phyloP scores from a whole-genome alignment of 2,329 filamentous ascomycete genomes.

The Trichoderma asperellum region DNA sequence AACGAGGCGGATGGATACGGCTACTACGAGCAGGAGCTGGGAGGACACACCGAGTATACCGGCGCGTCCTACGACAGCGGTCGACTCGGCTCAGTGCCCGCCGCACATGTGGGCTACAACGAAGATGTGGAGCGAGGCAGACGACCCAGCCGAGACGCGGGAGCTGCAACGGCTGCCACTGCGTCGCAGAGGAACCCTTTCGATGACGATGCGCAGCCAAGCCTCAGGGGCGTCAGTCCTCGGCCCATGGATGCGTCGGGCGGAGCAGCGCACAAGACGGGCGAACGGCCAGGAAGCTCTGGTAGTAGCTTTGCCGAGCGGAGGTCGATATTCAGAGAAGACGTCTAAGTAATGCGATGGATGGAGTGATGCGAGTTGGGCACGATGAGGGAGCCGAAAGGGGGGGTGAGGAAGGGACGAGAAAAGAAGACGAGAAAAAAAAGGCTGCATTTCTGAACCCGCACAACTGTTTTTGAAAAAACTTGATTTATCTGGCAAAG shows the following conservation, averaged over 20 bases:
- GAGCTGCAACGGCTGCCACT: slow-evolving; percentile 35
- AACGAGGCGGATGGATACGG: slow-evolving; percentile 70
- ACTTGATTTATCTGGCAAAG: background rate
- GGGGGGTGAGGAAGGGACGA: background rate
- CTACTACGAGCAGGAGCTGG: slow-evolving; percentile 76
- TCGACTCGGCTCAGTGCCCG: slow-evolving; percentile 50
- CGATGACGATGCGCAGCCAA: slow-evolving; percentile 67
- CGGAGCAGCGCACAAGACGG: slow-evolving; percentile 34
- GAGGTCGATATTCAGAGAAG: slow-evolving; percentile 71
- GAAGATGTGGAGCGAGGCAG: slow-evolving; percentile 47
- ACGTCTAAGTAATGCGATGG: slow-evolving; percentile 48
- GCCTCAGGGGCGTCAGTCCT: slow-evolving; percentile 74
- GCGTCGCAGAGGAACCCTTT: slow-evolving; percentile 64
- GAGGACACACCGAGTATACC: slow-evolving; percentile 40
- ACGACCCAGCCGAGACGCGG: slow-evolving; percentile 50
- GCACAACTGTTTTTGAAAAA: slow-evolving; percentile 12
- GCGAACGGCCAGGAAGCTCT: slow-evolving; percentile 43
- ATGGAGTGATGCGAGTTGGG: background rate
- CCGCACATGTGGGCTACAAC: slow-evolving; percentile 35
- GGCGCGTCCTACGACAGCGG: slow-evolving; percentile 52
- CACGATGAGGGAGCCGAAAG: background rate
- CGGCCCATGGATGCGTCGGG: slow-evolving; percentile 65
- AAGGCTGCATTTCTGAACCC: background rate
- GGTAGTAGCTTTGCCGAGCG: slow-evolving; percentile 69
- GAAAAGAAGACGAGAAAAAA: background rate